Evolutionary conservation across 352 stramenopile species (phyloP).

Genomic region (Pythium angustatum): DNA sequence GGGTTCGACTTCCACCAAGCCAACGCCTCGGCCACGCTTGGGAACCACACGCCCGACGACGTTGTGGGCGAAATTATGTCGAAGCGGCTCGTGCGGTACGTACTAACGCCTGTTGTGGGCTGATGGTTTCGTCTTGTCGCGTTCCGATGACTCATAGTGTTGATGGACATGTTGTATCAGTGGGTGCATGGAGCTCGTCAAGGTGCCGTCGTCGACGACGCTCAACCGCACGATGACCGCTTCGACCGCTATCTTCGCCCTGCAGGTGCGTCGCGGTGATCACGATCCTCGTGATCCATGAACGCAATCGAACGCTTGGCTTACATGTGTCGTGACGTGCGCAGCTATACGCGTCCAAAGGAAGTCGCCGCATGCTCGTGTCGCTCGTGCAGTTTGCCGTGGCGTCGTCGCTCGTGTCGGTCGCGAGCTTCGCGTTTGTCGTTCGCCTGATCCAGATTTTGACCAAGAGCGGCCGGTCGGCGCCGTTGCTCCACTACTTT

Average conservation of each 20-base stretch:
- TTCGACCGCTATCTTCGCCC: conserved; percentile 67
- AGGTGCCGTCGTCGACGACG: conserved; percentile 52
- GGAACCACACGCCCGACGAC: conserved; percentile 31
- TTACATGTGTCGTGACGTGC: neutral
- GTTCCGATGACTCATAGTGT: neutral
- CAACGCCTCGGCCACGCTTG: neutral
- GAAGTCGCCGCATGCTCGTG: conserved; percentile 60
- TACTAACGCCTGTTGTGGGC: too few species aligned
- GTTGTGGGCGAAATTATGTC: conserved; percentile 69
- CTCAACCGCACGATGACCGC: conserved; percentile 70
- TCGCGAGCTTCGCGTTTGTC: conserved; percentile 49
- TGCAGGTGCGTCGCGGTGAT: conserved; percentile 38
- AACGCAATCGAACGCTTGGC: too few species aligned
- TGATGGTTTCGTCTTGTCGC: neutral
- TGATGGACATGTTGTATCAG: conserved; percentile 21
- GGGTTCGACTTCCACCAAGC: conserved; percentile 70
- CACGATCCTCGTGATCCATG: too few species aligned
- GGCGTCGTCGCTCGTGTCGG: conserved; percentile 61
- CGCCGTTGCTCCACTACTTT: conserved; percentile 24
- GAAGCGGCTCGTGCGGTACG: conserved; percentile 53
- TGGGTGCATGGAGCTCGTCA: conserved; percentile 58
- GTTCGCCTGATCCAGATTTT: conserved; percentile 33
- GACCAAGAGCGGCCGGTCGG: conserved; percentile 16
- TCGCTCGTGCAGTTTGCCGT: conserved; percentile 58
- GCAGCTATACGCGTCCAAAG: conserved; percentile 67